Percentiles rank a stretch among this genome's conserved stretches.
phyloP scores from a whole-genome alignment of 1,139 yeast species.

The Yamadazyma dendronema region DNA sequence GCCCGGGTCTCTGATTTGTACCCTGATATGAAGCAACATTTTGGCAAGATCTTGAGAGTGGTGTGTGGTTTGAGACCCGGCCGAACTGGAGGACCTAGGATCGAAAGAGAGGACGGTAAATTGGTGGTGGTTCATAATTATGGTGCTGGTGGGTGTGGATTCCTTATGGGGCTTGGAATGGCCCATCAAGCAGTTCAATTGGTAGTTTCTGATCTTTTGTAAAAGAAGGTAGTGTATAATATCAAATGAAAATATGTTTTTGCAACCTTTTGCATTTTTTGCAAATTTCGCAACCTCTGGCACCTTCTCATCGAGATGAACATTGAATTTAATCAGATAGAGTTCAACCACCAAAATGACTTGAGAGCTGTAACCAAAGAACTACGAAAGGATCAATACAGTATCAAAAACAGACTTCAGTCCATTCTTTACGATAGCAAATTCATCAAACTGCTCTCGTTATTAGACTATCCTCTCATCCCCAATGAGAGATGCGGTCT shows the following conservation, averaged over 20 bases:
- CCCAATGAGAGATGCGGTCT: conserved; percentile 87
- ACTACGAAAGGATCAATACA: conserved; percentile 52
- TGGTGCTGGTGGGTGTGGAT: conserved; percentile 78
- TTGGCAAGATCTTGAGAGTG: conserved; percentile 44
- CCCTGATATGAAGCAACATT: conserved; percentile 44
- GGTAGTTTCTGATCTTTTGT: conserved; percentile 15
- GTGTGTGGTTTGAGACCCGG: conserved; percentile 67
- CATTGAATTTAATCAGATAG: conserved; percentile 2
- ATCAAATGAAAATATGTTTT: neutral
- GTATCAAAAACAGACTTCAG: conserved; percentile 62
- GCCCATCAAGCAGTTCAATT: conserved; percentile 31
- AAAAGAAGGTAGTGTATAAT: neutral
- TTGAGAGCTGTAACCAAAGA: conserved; percentile 32
- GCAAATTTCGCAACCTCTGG: neutral
- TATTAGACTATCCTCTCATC: conserved; percentile 37
- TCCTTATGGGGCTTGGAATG: conserved; percentile 70
- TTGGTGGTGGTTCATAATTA: conserved; percentile 51
- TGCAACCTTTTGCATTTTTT: neutral
- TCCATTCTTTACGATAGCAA: conserved; percentile 64
- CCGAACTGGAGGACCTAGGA: conserved; percentile 61
- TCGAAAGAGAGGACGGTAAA: conserved; percentile 33
- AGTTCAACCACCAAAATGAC: conserved; percentile 12
- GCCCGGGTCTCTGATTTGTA: conserved; percentile 47
- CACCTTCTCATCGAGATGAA: conserved; percentile 1
- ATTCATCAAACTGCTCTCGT: conserved; percentile 21